Base-by-base conservation (phyloP, 2,329 filamentous ascomycete species). In the Zalaria sp. region DNA sequence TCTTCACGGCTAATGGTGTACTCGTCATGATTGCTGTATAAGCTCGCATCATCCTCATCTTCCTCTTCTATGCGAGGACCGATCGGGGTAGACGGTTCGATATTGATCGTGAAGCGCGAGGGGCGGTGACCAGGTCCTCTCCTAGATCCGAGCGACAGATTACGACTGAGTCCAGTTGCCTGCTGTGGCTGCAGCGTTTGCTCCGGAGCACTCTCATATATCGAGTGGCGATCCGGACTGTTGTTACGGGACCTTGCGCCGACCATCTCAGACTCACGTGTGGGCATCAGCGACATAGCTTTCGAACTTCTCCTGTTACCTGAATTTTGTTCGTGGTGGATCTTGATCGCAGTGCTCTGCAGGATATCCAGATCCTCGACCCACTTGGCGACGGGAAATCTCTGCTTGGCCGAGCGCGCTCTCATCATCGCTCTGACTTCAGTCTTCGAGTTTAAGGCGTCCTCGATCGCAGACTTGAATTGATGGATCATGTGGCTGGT, bases 361-460 rank as follows among this genome's bases (percentile, higher is more conserved):
- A 81, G 65, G 34, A 72, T 74, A 46, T 79, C 76, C 6, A 81
- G 60, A 46, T 77, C 74, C 50, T 79, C 72, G 40, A 79, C 66
- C 77, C 77, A 81, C 51, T 80, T 75, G 3, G 72, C 73, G 9
- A 81, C 76, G 10, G 77, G 77, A 60, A 81, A 81, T 27, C 77
- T 68, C 52, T 81, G 77, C 49, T 75, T 75, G 4, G 73, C 75
- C 18, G 75, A 77, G 44, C 75, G 67, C 34, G 77, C 77, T 53
- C 77, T 68, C 77, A 81, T 81, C 51, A 72, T 65, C 1, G 72
- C 72, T 42, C 77, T 64, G 26, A 70, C 70, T 31, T 73, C 64
- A 9, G 60, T 59, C 48, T 72, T 73, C 2, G 75, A 78, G 41
- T 65, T 70, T 41, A 81, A 56, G 2, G 77, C 78, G 40, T 68